Evolutionary conservation across 352 stramenopile species (phyloP), one percentile per base, ranked within the genome.

Genomic region (Albugo candida): DNA sequence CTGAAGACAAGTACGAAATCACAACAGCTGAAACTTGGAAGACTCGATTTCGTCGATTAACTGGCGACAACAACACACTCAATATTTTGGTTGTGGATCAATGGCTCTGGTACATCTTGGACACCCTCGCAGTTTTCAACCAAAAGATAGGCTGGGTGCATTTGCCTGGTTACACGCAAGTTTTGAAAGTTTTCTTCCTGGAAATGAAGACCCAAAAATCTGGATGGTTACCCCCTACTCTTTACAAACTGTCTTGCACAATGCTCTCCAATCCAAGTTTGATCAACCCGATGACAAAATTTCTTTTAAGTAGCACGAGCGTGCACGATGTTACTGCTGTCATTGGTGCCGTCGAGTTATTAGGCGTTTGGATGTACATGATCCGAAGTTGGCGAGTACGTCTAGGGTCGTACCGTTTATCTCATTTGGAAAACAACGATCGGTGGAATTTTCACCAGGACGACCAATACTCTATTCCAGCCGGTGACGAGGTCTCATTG

Each of bases 281-380:
- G 50, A 89, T 92, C 56, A 92, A 92, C 63, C 79, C 79, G 12
- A 92, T 92, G 79, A 91, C 77, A 42, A 92, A 84, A 54, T 91
- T 92, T 41, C 47, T 92, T 37, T 46, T 92, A 13, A 86, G 74
- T 52, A 86, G 71, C 43, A 92, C 79, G 8, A 92, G 68, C 35
- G 77, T 92, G 4, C 79, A 92, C 49, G 79, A 92, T 51, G 75
- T 91, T 1, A 85, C 79, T 0, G 79, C 74, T 6, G 79, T 92
- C 6, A 92, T 89, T 31, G 79, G 77, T 42, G 74, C 77, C 0
- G 75, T 92, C 3, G 79, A 92, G 49, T 65, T 92, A 17, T 65
- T 92, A 11, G 79, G 79, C 11, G 79, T 92, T 8, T 92, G 79
- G 79, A 88, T 92, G 77, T 91, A 92, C 51, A 91, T 92, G 77